Evolutionary conservation across 2,329 filamentous ascomycete species (phyloP).

Genomic region (Trichoderma sp.): DNA sequence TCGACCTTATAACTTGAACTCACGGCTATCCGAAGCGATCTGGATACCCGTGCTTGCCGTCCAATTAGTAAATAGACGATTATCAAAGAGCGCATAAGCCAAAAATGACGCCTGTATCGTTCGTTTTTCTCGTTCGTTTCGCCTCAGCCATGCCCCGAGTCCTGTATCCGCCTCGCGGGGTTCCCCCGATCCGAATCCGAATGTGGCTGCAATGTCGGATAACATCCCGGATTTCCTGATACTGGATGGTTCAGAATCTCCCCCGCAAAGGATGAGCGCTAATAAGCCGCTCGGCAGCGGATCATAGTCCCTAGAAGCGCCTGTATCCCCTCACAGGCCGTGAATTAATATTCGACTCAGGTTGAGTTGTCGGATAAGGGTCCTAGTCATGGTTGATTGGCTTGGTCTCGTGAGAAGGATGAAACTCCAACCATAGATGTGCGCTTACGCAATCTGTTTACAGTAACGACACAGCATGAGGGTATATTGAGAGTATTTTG

Average conservation of each 20-base stretch:
- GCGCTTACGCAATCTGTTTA: neutral
- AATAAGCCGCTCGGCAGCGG: neutral
- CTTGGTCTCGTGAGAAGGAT: neutral
- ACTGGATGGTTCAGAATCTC: neutral
- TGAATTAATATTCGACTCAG: neutral
- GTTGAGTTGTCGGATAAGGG: neutral
- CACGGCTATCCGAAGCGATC: neutral
- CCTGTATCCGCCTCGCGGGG: conserved; percentile 3
- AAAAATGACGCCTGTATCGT: neutral
- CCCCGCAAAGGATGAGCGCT: neutral
- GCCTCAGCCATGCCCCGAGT: neutral
- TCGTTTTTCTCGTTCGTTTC: neutral
- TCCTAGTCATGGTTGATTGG: neutral
- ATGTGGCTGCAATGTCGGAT: conserved; percentile 12
- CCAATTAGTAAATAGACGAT: neutral
- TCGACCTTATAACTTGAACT: neutral
- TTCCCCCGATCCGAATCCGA: conserved; percentile 12
- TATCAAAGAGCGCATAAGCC: conserved; percentile 5
- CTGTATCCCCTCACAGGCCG: neutral
- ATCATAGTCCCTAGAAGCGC: neutral
- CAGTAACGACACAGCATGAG: too few relatives aligned
- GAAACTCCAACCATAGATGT: neutral
- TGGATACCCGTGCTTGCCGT: neutral
- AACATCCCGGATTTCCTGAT: neutral
- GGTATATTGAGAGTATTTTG: neutral